Evolutionary conservation across 2,329 filamentous ascomycete genomes (phyloP).

Genomic region (Cryphonectria naterciae): DNA sequence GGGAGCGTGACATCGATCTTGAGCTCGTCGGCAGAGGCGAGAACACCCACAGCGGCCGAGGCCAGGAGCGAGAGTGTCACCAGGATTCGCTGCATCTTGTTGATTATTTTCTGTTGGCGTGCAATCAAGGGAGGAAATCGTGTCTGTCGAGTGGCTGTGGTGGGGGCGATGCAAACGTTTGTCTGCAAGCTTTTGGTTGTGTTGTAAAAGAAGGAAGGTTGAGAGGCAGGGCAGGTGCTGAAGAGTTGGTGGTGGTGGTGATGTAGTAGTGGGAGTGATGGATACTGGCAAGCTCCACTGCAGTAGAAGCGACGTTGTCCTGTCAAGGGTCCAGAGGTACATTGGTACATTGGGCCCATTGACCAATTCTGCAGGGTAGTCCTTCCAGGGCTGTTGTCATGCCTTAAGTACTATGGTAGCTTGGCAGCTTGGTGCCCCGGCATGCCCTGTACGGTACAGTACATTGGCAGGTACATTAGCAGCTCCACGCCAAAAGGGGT

Average conservation of each 20-base stretch:
- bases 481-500: conserved; percentile 9
- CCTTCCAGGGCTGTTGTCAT: not conserved
- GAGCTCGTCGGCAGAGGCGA: conserved; percentile 64
- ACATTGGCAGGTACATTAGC: not conserved
- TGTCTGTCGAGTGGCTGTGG: not conserved
- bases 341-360: not conserved
- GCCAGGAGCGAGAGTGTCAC: conserved; percentile 55
- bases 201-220: not conserved
- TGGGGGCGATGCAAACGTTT: not conserved
- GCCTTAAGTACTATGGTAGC: not conserved
- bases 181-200: not conserved
- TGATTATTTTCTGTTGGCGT: conserved; percentile 9
- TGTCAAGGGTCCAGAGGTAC: conserved; percentile 1
- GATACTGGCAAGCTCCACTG: not conserved
- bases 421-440: not conserved
- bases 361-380: not conserved
- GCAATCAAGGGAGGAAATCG: not conserved
- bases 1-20: conserved; percentile 76
- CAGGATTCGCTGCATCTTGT: conserved; percentile 54
- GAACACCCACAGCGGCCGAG: conserved; percentile 53
- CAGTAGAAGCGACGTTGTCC: conserved; percentile 11
- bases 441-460: not conserved
- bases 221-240: not conserved
- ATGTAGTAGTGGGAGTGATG: not conserved
- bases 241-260: not conserved